These are phyloP conservation scores for Beauveria brongniartii DNA, from an alignment of 2,329 filamentous ascomycete genomes.

Conservation along the genomic window DNA sequence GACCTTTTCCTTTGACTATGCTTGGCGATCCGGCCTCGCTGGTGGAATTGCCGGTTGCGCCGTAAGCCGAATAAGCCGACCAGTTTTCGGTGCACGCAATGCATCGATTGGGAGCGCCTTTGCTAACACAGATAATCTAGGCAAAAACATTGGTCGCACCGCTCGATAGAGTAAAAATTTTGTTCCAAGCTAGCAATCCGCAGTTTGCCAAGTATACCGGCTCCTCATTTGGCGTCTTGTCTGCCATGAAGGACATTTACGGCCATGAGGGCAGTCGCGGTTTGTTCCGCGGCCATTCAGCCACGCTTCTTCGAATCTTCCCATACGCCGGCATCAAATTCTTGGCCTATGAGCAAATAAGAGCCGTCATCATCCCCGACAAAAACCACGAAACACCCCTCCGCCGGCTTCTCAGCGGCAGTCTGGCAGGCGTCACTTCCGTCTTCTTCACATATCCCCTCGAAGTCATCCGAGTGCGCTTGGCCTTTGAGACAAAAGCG, in stretches of 20 bases:
- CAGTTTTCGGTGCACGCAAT: background rate
- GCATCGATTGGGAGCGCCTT: background rate
- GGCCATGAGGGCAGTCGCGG: slow-evolving; percentile 63
- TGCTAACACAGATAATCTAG: slow-evolving; percentile 34
- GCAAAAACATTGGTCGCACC: slow-evolving; percentile 94
- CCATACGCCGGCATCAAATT: slow-evolving; percentile 98
- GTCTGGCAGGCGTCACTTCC: slow-evolving; percentile 73
- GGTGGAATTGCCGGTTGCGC: slow-evolving; percentile 89
- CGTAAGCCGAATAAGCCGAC: slow-evolving; percentile 44
- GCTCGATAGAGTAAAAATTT: slow-evolving; percentile 95
- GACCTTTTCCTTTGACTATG: slow-evolving; percentile 70
- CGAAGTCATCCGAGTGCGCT: slow-evolving; percentile 82
- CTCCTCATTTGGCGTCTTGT: slow-evolving; percentile 76
- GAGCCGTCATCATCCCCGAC: slow-evolving; percentile 64
- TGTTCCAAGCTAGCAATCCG: slow-evolving; percentile 93
- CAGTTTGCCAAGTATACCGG: slow-evolving; percentile 90
- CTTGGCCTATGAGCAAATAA: slow-evolving; percentile 93
- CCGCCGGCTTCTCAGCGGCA: slow-evolving; percentile 66
- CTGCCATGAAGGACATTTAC: slow-evolving; percentile 79
- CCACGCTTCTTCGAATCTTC: slow-evolving; percentile 88
- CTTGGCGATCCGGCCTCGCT: slow-evolving; percentile 74
- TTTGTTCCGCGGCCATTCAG: slow-evolving; percentile 88
- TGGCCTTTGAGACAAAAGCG: slow-evolving; percentile 87
- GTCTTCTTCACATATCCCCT: slow-evolving; percentile 96
- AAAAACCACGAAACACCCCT: slow-evolving; percentile 70